These are phyloP conservation scores for Lathyrus aphaca DNA, from an alignment of 306 rosid species.

Conservation along the genomic window DNA sequence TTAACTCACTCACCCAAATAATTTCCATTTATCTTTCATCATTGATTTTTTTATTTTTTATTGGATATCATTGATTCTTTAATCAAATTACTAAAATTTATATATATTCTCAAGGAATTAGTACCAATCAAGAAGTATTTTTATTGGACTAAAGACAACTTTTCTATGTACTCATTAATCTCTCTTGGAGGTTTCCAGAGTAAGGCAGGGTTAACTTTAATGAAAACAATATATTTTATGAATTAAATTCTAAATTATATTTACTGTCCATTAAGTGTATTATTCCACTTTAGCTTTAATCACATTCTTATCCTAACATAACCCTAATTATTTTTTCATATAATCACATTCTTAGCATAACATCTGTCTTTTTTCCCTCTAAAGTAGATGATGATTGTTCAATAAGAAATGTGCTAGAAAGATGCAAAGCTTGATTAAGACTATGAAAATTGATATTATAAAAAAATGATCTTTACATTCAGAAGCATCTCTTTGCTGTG, in stretches of 20 bases:
- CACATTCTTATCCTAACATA: conserved; percentile 36
- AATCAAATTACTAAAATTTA: too few relatives aligned
- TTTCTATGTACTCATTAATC: too few relatives aligned
- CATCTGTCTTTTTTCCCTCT: conserved; percentile 35
- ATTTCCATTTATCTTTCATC: too few relatives aligned
- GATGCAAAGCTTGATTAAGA: conserved; percentile 56
- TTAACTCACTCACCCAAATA: too few relatives aligned
- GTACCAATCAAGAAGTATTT: too few relatives aligned
- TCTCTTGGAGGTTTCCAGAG: too few relatives aligned
- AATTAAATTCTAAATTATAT: conserved; percentile 28
- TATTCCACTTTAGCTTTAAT: conserved; percentile 28
- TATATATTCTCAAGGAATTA: too few relatives aligned
- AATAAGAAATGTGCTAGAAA: conserved; percentile 36
- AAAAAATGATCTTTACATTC: conserved; percentile 34
- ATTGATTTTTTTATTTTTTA: too few relatives aligned
- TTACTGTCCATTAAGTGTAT: conserved; percentile 51
- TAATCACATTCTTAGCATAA: conserved; percentile 16
- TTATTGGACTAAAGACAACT: too few relatives aligned
- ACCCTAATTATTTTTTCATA: conserved; percentile 16
- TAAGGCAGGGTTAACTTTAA: too few relatives aligned
- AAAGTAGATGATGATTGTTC: conserved; percentile 41
- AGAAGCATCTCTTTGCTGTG: conserved; percentile 54
- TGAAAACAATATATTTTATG: too few relatives aligned
- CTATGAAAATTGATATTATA: conserved; percentile 38
- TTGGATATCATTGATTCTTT: too few relatives aligned